A percentile compares a stretch with the other conserved stretches of the same genome.
These are phyloP conservation scores for Fusarium pseudoanthophilum DNA, from an alignment of 2,329 filamentous ascomycete genomes.

Conservation along the genomic window DNA sequence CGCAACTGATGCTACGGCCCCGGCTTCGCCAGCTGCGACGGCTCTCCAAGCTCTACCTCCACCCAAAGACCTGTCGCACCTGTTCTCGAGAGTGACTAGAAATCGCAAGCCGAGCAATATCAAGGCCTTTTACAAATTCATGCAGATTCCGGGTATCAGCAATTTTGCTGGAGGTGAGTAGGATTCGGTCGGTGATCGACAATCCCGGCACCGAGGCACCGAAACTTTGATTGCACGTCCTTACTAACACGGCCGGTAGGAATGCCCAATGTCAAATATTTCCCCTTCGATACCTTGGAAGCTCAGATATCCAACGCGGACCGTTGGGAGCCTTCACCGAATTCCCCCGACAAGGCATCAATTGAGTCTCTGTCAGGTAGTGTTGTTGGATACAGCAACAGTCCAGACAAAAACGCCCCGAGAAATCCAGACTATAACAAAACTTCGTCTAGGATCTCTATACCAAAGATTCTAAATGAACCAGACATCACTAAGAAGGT, in stretches of 20 bases:
- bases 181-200: background rate
- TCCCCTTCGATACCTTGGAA: slow-evolving; percentile 91
- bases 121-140: slow-evolving; percentile 90
- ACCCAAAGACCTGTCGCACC: slow-evolving; percentile 82
- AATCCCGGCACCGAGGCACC: slow-evolving; percentile 5
- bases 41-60: slow-evolving; percentile 29
- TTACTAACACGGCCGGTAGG: slow-evolving; percentile 59
- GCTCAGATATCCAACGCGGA: slow-evolving; percentile 79
- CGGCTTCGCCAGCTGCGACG: slow-evolving; percentile 11
- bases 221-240: background rate
- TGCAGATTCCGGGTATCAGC: slow-evolving; percentile 70
- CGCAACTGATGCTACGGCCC: slow-evolving; percentile 22
- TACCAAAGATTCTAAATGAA: slow-evolving; percentile 74
- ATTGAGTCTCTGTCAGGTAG: background rate
- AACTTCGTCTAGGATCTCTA: slow-evolving; percentile 65
- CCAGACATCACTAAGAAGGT: slow-evolving; percentile 74
- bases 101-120: slow-evolving; percentile 72
- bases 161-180: slow-evolving; percentile 70
- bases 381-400: background rate
- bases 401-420: background rate
- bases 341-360: slow-evolving; percentile 57
- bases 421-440: slow-evolving; percentile 51
- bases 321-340: slow-evolving; percentile 78
- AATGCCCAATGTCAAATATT: slow-evolving; percentile 82
- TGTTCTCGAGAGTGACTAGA: slow-evolving; percentile 77